Evolutionary conservation across 129 eudicot species (phyloP).

Genomic region (Saposhnikovia divaricata): DNA sequence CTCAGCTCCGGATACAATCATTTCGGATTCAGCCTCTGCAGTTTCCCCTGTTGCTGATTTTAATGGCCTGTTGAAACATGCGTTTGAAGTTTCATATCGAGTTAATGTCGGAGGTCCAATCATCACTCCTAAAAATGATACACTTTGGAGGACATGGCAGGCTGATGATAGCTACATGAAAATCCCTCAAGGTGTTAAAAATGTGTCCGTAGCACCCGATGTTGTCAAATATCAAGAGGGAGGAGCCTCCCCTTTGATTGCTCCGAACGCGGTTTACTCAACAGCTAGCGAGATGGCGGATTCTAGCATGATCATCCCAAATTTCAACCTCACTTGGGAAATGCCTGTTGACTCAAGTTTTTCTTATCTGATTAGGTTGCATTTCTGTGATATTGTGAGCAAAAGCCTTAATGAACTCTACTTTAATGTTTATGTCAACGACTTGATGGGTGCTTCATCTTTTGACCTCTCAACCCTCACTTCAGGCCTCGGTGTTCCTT

Average conservation of each 20-base stretch:
- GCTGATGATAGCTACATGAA: conserved; percentile 42
- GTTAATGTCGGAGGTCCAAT: conserved; percentile 77
- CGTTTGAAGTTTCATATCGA: conserved; percentile 57
- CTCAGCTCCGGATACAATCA: conserved; percentile 66
- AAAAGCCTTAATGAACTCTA: conserved; percentile 47
- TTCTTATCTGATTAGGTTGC: conserved; percentile 63
- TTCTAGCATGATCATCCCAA: conserved; percentile 38
- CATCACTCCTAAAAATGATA: conserved; percentile 62
- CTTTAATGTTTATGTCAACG: conserved; percentile 80
- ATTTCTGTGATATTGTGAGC: conserved; percentile 92
- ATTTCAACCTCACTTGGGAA: conserved; percentile 81
- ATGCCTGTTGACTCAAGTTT: conserved; percentile 71
- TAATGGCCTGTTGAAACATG: conserved; percentile 40
- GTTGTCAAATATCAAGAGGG: conserved; percentile 49
- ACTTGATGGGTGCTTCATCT: conserved; percentile 39
- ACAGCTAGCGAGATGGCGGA: conserved; percentile 79
- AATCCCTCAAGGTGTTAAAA: conserved; percentile 55
- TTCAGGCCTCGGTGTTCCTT: conserved; percentile 53
- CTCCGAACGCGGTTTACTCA: conserved; percentile 63
- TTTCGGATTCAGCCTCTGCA: conserved; percentile 57
- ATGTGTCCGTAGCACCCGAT: conserved; percentile 38
- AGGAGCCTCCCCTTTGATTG: conserved; percentile 69
- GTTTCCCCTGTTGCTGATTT: conserved; percentile 49
- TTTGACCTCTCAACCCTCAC: conserved; percentile 74
- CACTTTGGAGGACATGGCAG: conserved; percentile 73